Base-by-base conservation (phyloP, 2,329 filamentous ascomycete species). In the Penicillium psychrosexuale region DNA sequence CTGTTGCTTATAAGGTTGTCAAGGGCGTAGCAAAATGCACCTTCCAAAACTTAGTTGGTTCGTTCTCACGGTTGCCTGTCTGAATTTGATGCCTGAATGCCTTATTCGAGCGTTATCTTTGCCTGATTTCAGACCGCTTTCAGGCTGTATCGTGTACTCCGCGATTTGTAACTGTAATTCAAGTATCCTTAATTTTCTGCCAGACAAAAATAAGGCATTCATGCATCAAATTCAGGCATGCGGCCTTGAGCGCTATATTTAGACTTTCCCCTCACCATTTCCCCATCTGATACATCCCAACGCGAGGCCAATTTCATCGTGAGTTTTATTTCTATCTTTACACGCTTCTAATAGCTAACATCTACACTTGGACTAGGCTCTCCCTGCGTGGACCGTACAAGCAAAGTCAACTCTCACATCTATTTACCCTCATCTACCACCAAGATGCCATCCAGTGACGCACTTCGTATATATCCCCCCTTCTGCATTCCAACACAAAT, bases 261-360 rank as follows among this genome's bases (percentile, higher is more conserved):
- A 24, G 22, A 24, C 22, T 24, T 5, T 24, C 22, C 22, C 22
- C 2, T 5, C 22, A 24, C 22, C 5, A 15, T 12, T 30, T 15
- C 22, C 7, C 17, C n/a, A 17, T 11, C 8, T 6, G 27, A 8
- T 5, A 44, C 12, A 13, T 1, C 3, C 8, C 11, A 31, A 15
- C 0, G 13, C 0, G 13, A 0, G 6, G 33, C 1, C 12, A 7
- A 6, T 15, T 44, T 15, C 1, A 19, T 3, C 4, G 42, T 44
- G 42, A 31, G 42, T 3, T 13, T 9, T 17, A 5, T 5, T 19
- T 19, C 9, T 15, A 19, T 15, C 6, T 15, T 11, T 8, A 7
- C 1, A 9, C 38, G 1, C 13, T 15, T 8, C 3, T 3, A 2
- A 17, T 13, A 13, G 27, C n/a, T 31, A 19, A 30, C 27, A 19